A percentile compares a stretch with the other conserved stretches of the same genome.
Conservation (phyloP, 345 rosid genomes). For the Pistacia integerrima region DNA sequence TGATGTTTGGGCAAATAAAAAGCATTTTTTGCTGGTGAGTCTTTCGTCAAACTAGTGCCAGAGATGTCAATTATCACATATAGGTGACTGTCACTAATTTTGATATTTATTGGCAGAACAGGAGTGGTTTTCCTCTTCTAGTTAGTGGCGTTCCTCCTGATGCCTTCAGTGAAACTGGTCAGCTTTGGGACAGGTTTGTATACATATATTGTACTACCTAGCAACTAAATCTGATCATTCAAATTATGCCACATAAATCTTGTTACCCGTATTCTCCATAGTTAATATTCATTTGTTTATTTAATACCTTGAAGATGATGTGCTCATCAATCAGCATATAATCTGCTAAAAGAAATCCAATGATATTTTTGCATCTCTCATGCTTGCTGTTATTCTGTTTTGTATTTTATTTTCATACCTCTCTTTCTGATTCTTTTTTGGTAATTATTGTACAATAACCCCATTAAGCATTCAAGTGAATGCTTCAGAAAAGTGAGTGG, state of each 20-base stretch:
- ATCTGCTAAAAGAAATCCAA: neutral
- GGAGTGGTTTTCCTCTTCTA: conserved; percentile 72
- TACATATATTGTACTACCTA: neutral
- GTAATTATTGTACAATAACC: neutral
- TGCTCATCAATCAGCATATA: neutral
- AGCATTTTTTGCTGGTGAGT: conserved; percentile 79
- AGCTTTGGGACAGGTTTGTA: conserved; percentile 87
- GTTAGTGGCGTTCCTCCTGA: conserved; percentile 98
- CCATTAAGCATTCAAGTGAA: neutral
- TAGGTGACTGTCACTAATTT: conserved; percentile 18
- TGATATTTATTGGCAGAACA: conserved; percentile 53
- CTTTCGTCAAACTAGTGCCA: conserved; percentile 11
- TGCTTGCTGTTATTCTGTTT: neutral
- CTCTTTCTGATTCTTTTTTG: neutral
- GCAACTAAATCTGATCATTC: conserved; percentile 1
- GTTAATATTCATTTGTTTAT: neutral
- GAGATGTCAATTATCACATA: conserved; percentile 7
- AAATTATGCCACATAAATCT: conserved; percentile 14
- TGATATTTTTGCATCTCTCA: neutral
- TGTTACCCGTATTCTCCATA: neutral
- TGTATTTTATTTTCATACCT: neutral
- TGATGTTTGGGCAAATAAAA: conserved; percentile 97
- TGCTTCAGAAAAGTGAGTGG: neutral
- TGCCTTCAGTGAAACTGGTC: conserved; percentile 96
- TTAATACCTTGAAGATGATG: neutral